A percentile compares a stretch with the other conserved stretches of the same genome.
Evolutionary conservation across 202 grass and related monocot genomes (phyloP).

Genomic region (Schoenoplectus triqueter): DNA sequence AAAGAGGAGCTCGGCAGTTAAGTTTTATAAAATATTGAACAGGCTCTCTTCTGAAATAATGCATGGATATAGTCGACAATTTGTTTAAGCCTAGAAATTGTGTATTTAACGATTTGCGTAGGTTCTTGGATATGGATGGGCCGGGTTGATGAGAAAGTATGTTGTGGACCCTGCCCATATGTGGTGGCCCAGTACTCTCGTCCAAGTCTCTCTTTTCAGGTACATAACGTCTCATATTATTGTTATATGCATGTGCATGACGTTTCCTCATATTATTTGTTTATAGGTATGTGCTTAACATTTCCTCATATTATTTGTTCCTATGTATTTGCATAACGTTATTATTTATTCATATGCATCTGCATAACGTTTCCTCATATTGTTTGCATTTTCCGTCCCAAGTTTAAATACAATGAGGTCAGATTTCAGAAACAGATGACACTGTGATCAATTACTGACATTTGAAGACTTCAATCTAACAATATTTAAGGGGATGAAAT

Average conservation of each 20-base stretch:
- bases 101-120: conserved; percentile 41
- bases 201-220: conserved; percentile 91
- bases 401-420: too few relatives aligned
- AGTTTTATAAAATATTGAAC: not conserved
- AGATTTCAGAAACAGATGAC: not conserved
- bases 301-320: too few relatives aligned
- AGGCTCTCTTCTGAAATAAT: not conserved
- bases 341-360: too few relatives aligned
- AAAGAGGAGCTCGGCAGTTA: not conserved
- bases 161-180: conserved; percentile 88
- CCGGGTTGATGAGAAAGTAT: conserved; percentile 88
- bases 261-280: too few relatives aligned
- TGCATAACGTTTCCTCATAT: too few relatives aligned
- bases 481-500: too few relatives aligned
- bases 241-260: not conserved
- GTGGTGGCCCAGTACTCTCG: conserved; percentile 92
- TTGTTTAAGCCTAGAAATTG: not conserved
- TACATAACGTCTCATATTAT: not conserved
- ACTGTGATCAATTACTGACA: not conserved
- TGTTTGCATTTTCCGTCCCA: too few relatives aligned
- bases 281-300: too few relatives aligned
- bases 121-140: conserved; percentile 94
- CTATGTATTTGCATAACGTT: too few relatives aligned
- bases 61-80: not conserved
- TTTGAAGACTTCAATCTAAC: too few relatives aligned